Base-by-base conservation (phyloP, 2,329 filamentous ascomycete species). In the Botrytis deweyae region DNA sequence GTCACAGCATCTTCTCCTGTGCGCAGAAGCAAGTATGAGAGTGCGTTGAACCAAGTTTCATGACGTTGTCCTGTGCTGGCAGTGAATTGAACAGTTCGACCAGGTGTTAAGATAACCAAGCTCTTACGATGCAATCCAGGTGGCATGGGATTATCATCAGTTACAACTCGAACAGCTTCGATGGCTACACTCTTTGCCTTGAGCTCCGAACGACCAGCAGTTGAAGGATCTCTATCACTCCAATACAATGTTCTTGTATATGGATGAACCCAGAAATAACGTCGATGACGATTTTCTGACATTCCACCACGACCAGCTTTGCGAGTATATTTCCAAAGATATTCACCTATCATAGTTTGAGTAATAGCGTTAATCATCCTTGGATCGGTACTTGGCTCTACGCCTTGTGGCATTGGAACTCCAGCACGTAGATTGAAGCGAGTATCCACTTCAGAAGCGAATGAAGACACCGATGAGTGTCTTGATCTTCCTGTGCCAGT, bases 281-380 rank as follows among this genome's bases (percentile, higher is more conserved):
- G 91, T 75, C 93, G 90, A 83, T 99, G 96, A 70, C 96, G 90
- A 73, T 95, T 97, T 78, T 91, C 92, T 0, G 95, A 98, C 83
- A 97, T 90, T 76, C 94, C 93, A 72, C 91, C 92, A 38, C 95
- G 91, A n/a, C 94, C 95, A 74, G 95, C 88, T 85, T 96, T 97
- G 79, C 96, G 92, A 0, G 96, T 99, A 83, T 99, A 99, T 83
- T 99, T 99, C 96, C 96, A 99, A 59, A 99, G 87, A 82, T 95
- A 98, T 82, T 99, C 96, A 73, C 96, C 96, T 80, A 99, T 98
- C 96, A 99, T 99, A 29, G 96, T 98, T 83, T 99, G 95, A 3
- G 96, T 99, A 77, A 99, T 98, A 67, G 96, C 96, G 84, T 98
- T 94, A 78, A 99, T 98, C 94, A 99, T 98, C 79, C 95, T 93